Percentiles rank a stretch among this genome's conserved stretches.
Evolutionary conservation across 1,284 basidiomycete genomes (phyloP).

Genomic region (Leccinum subatratum): DNA sequence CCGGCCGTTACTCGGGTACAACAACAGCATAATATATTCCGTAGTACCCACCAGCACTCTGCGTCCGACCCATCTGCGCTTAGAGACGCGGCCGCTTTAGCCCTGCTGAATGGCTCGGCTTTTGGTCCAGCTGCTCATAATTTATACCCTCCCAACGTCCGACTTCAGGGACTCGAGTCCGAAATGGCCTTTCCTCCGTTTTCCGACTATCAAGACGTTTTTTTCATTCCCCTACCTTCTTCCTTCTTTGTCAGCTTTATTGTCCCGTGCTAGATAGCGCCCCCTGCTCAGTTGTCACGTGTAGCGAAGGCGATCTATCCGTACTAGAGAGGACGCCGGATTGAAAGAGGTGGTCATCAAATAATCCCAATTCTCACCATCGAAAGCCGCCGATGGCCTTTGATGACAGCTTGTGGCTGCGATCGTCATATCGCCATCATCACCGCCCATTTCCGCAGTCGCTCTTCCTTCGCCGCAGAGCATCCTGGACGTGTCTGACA

Average conservation of each 20-base stretch:
- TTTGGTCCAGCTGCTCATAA: constrained; percentile 41
- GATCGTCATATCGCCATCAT: background rate
- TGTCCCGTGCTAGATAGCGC: constrained; percentile 59
- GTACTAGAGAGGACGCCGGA: constrained; percentile 76
- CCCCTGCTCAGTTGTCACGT: constrained; percentile 50
- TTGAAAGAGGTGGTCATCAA: constrained; percentile 68
- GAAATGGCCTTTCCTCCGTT: constrained; percentile 74
- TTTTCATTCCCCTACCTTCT: constrained; percentile 52
- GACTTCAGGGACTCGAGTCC: constrained; percentile 50
- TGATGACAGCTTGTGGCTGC: background rate
- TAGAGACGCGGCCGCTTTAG: constrained; percentile 62
- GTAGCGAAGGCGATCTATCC: constrained; percentile 71
- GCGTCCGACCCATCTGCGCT: constrained; percentile 70
- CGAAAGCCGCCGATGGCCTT: background rate
- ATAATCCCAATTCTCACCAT: constrained; percentile 72
- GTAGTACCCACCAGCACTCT: constrained; percentile 70
- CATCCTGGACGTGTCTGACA: constrained; percentile 12
- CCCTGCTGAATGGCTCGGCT: constrained; percentile 56
- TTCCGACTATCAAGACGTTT: constrained; percentile 72
- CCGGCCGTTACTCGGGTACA: constrained; percentile 69
- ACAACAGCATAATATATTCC: constrained; percentile 68
- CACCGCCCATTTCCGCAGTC: background rate
- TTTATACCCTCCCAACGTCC: constrained; percentile 48
- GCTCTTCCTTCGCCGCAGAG: background rate
- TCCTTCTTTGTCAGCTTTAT: constrained; percentile 61